Evolutionary conservation across 352 stramenopile species (phyloP).

Genomic region (Phytophthora podocarpi): DNA sequence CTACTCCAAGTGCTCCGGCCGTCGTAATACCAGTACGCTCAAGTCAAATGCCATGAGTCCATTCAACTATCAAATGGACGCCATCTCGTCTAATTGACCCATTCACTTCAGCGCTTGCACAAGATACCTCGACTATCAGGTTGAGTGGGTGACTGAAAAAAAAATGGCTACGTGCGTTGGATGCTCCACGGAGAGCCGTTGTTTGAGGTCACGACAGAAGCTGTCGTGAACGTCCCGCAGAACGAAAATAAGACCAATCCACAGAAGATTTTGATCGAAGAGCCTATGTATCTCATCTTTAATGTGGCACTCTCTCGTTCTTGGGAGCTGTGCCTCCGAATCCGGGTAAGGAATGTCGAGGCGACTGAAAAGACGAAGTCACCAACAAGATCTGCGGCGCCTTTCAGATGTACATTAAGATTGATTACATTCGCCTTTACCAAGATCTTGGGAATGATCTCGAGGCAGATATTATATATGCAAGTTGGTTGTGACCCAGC

Average conservation of each 20-base stretch:
- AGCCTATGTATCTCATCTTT: conserved; percentile 93
- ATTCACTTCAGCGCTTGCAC: conserved; percentile 61
- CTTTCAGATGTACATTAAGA: conserved; percentile 77
- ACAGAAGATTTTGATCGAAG: conserved; percentile 73
- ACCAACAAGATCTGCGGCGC: conserved; percentile 61
- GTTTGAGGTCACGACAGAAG: conserved; percentile 58
- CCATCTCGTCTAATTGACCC: conserved; percentile 75
- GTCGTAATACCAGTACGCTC: no score
- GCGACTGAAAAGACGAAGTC: conserved; percentile 45
- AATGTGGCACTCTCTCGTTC: conserved; percentile 94
- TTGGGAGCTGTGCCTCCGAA: conserved; percentile 80
- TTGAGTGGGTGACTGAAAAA: conserved; percentile 74
- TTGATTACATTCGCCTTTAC: conserved; percentile 73
- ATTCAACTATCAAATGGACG: conserved; percentile 85
- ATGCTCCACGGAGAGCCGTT: conserved; percentile 56
- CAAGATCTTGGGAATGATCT: conserved; percentile 48
- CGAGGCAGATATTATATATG: conserved; percentile 56
- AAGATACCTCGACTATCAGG: conserved; percentile 59
- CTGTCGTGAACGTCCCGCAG: conserved; percentile 58
- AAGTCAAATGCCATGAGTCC: conserved; percentile 57
- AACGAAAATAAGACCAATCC: conserved; percentile 52
- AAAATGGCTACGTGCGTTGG: conserved; percentile 70
- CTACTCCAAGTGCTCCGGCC: no score
- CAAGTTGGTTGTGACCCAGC: conserved; percentile 53
- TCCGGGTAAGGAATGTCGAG: conserved; percentile 49